Percentiles rank a stretch among this genome's conserved stretches.
These are phyloP conservation scores for Vicia faba DNA, from an alignment of 306 rosid genomes.

Conservation along the genomic window DNA sequence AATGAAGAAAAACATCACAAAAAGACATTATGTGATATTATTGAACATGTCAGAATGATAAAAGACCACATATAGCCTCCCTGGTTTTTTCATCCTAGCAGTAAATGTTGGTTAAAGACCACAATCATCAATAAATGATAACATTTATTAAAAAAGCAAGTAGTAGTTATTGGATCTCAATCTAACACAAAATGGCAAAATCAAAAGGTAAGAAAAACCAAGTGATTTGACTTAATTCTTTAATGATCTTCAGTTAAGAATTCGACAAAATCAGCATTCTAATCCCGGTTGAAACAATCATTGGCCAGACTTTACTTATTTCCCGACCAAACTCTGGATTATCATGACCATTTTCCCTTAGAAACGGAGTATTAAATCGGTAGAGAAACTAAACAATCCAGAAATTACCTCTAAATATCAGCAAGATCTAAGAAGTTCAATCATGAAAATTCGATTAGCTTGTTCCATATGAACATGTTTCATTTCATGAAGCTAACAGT, in stretches of 20 bases:
- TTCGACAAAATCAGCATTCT: too few species aligned
- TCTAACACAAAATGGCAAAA: constrained; percentile 7
- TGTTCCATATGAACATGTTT: constrained; percentile 28
- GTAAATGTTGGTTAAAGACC: constrained; percentile 19
- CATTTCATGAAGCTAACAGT: constrained; percentile 29
- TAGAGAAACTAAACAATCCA: constrained; percentile 28
- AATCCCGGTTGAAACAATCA: too few species aligned
- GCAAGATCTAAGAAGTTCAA: constrained; percentile 10
- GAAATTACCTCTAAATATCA: constrained; percentile 15
- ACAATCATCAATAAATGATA: constrained; percentile 39
- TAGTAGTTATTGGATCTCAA: constrained; percentile 21
- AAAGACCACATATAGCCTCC: constrained; percentile 37
- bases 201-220: constrained; percentile 20
- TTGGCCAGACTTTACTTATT: too few species aligned
- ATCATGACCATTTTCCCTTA: too few species aligned
- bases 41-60: constrained; percentile 23
- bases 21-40: constrained; percentile 15
- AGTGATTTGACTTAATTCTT: too few species aligned
- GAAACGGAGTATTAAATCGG: constrained; percentile 7
- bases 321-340: too few species aligned
- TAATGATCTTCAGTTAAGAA: too few species aligned
- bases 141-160: constrained; percentile 25
- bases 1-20: constrained; percentile 31
- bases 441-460: constrained; percentile 31
- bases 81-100: not conserved